Percentiles rank a stretch among this genome's conserved stretches.
Evolutionary conservation across 495 filamentous ascomycete genomes (phyloP).

Genomic region (Cladorrhinum samala): DNA sequence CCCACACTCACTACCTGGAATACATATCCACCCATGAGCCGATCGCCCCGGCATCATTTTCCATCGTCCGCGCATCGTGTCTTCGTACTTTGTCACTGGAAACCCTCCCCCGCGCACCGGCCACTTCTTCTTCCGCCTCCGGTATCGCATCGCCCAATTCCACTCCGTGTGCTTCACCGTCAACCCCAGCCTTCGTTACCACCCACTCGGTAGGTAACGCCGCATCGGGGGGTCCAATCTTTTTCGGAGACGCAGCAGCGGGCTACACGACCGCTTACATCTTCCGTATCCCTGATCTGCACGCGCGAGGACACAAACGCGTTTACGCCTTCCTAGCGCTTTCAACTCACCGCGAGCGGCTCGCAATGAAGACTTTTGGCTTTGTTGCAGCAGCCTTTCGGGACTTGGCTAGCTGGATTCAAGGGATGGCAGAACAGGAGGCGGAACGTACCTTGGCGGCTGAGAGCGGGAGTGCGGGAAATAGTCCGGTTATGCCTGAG

Average conservation of each 20-base stretch:
- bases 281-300: conserved; percentile 81
- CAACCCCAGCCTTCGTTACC: conserved; percentile 42
- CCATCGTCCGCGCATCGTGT: conserved; percentile 76
- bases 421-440: conserved; percentile 51
- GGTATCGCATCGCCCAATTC: no score
- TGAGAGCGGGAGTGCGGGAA: conserved; percentile 31
- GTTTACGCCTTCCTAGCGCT: conserved; percentile 87
- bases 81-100: conserved; percentile 84
- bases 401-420: conserved; percentile 68
- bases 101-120: conserved; percentile 62
- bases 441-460: conserved; percentile 46
- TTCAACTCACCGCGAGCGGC: conserved; percentile 60
- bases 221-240: conserved; percentile 62
- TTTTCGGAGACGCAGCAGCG: conserved; percentile 74
- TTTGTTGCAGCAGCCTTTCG: conserved; percentile 71
- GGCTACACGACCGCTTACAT: conserved; percentile 92
- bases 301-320: conserved; percentile 78
- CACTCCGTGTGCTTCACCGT: conserved; percentile 29
- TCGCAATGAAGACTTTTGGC: conserved; percentile 68
- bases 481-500: conserved; percentile 23
- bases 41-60: conserved; percentile 67
- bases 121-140: conserved; percentile 23
- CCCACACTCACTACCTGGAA: conserved; percentile 76
- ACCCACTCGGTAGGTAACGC: conserved; percentile 40
- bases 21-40: conserved; percentile 84